Evolutionary conservation across 257 asterid genomes (phyloP), one percentile per base, ranked within the genome.

Genomic region (Capsicum rhomboideum): DNA sequence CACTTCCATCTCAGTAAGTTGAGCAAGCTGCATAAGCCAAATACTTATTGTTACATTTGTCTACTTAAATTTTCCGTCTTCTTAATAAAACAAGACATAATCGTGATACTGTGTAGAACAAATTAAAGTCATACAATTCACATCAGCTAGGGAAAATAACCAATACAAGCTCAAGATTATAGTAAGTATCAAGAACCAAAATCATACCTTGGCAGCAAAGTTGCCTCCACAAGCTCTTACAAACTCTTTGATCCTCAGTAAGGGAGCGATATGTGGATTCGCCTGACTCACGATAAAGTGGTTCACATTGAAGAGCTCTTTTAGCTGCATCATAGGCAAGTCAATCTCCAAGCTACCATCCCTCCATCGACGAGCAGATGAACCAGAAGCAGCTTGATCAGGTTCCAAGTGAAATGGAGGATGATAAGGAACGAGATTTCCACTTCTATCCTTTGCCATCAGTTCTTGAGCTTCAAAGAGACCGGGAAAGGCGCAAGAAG

Each of bases 331-430:
- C 99, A 93, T 94, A 42, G 99, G 99, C 55, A 96, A 77, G 91
- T 96, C 98, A 31, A 93, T 89, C 97, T 96, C 98, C 93, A 96
- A 88, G 91, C 99, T 96, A 52, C 99, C 99, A 84, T 96, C 99
- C 80, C 99, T 94, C 99, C 99, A 96, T 13, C 96, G 90, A 5
- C 98, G 98, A 4, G 95, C 44, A 71, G 98, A 87, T 61, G 93
- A 82, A 29, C 90, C 88, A 11, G 97, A 87, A 85, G 85, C 84
- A 87, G 85, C 84, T 89, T 92, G 93, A n/a, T 94, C 97, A 17
- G 97, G 97, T 18, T 93, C 99, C 88, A 94, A 82, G 86, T 92
- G 98, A 84, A 94, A 96, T 1, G 99, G 99, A 1, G 99, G 99
- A 85, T 96, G 99, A 83, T 94, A 96, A 72, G 99, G 99, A 74